A percentile compares a stretch with the other conserved stretches of the same genome.
phyloP scores from a whole-genome alignment of 1,284 basidiomycete species.

The Gastroboletus turbinatus region DNA sequence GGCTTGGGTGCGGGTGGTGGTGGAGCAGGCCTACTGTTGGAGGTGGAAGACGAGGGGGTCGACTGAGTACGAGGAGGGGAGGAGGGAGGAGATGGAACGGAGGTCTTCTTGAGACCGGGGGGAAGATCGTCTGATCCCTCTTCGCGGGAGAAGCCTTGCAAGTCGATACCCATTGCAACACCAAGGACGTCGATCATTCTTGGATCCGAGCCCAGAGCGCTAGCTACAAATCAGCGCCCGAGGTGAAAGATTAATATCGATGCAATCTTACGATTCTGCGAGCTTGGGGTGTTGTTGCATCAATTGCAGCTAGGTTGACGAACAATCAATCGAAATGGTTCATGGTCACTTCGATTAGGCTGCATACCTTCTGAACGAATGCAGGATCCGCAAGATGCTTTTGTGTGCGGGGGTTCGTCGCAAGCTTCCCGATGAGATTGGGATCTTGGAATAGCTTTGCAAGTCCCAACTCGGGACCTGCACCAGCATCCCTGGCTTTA shows the following conservation, averaged over 20 bases:
- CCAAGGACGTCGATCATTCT: conserved; percentile 95
- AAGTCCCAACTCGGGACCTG: conserved; percentile 55
- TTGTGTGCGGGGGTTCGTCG: conserved; percentile 82
- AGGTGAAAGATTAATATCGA: not conserved
- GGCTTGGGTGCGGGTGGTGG: conserved; percentile 39
- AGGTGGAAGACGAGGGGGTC: conserved; percentile 40
- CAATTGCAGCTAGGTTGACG: conserved; percentile 46
- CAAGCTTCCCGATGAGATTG: conserved; percentile 79
- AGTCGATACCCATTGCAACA: conserved; percentile 91
- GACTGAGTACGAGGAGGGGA: conserved; percentile 44
- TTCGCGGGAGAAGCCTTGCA: conserved; percentile 83
- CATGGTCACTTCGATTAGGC: not conserved
- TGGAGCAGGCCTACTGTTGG: conserved; percentile 17
- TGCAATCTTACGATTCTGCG: conserved; percentile 47
- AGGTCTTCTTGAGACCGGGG: conserved; percentile 47
- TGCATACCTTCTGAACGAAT: conserved; percentile 67
- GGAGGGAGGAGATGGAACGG: conserved; percentile 38
- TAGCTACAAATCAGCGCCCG: conserved; percentile 28
- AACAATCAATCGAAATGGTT: not conserved
- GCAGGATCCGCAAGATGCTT: conserved; percentile 81
- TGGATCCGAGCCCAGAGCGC: conserved; percentile 68
- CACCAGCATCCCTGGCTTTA: conserved; percentile 42
- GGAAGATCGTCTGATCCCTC: conserved; percentile 85
- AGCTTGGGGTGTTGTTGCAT: conserved; percentile 65
- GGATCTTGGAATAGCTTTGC: conserved; percentile 87